Evolutionary conservation across 371 early-diverging fungal species (phyloP).

Genomic region (Funneliformis caledonium): DNA sequence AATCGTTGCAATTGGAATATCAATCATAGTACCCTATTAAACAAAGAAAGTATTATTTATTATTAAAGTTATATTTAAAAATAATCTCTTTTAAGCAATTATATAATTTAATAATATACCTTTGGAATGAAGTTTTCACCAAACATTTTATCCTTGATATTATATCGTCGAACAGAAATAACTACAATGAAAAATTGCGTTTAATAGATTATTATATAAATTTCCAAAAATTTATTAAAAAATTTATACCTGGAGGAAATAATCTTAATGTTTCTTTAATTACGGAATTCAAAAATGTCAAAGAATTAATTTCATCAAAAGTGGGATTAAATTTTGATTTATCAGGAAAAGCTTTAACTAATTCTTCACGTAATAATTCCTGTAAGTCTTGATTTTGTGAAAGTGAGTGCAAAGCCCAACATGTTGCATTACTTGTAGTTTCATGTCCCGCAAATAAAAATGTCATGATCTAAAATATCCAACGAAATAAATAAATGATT

Average conservation of each 20-base stretch:
- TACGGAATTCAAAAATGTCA: constrained; percentile 16
- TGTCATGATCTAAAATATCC: constrained; percentile 41
- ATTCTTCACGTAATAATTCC: constrained; percentile 45
- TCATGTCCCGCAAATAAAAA: constrained; percentile 50
- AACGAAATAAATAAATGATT: not conserved
- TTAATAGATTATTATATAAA: not conserved
- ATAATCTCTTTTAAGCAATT: not conserved
- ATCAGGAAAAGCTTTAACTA: constrained; percentile 42
- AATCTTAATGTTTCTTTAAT: constrained; percentile 17
- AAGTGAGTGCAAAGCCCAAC: constrained; percentile 46
- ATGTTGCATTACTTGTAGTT: constrained; percentile 43
- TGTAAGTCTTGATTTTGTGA: constrained; percentile 43
- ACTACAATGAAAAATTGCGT: not conserved
- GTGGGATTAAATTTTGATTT: constrained; percentile 34
- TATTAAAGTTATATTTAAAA: not conserved
- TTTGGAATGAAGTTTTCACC: constrained; percentile 12
- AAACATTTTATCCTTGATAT: not conserved
- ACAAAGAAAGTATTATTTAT: not conserved
- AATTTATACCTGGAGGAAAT: constrained; percentile 8
- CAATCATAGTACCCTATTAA: not conserved
- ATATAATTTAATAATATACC: not conserved
- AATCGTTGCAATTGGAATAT: not conserved
- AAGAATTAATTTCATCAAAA: constrained; percentile 20
- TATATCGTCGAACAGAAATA: not conserved
- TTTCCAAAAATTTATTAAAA: not conserved